A percentile compares a stretch with the other conserved stretches of the same genome.
These are phyloP conservation scores for Tetracladium setigerum DNA, from an alignment of 495 filamentous ascomycete genomes.

Conservation along the genomic window DNA sequence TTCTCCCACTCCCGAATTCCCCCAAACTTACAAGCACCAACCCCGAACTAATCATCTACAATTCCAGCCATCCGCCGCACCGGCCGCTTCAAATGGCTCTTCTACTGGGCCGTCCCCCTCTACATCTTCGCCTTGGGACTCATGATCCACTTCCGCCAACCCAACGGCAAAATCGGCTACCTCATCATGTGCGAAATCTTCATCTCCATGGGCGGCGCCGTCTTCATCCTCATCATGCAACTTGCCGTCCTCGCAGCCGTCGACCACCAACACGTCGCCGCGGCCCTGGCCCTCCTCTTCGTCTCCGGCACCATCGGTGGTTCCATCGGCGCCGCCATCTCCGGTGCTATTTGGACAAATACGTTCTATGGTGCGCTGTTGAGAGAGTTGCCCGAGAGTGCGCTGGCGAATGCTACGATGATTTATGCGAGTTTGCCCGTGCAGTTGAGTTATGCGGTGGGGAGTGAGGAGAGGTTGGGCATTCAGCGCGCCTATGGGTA, in stretches of 20 bases:
- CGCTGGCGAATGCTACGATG: conserved; percentile 11
- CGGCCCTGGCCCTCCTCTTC: conserved; percentile 41
- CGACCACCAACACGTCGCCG: conserved; percentile 46
- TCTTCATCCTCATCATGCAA: conserved; percentile 45
- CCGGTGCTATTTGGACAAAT: conserved; percentile 49
- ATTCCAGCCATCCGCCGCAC: conserved; percentile 43
- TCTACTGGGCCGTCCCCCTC: conserved; percentile 57
- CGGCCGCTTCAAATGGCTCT: conserved; percentile 44
- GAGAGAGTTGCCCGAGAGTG: conserved; percentile 40
- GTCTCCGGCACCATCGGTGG: conserved; percentile 48
- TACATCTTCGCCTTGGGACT: conserved; percentile 57
- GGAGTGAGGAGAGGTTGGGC: too few relatives aligned
- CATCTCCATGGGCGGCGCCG: conserved; percentile 57
- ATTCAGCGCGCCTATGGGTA: too few relatives aligned
- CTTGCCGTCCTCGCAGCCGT: conserved; percentile 47
- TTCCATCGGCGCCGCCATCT: conserved; percentile 43
- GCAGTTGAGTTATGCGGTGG: too few relatives aligned
- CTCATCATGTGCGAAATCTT: conserved; percentile 59
- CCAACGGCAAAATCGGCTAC: conserved; percentile 46
- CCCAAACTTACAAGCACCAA: too few relatives aligned
- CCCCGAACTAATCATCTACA: conserved; percentile 40
- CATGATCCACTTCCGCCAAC: conserved; percentile 57
- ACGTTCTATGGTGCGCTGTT: conserved; percentile 35
- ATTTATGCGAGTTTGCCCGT: conserved; percentile 43
- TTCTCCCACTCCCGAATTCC: too few relatives aligned